Evolutionary conservation across 2,329 filamentous ascomycete genomes (phyloP).

Genomic region (Fusarium anguioides): DNA sequence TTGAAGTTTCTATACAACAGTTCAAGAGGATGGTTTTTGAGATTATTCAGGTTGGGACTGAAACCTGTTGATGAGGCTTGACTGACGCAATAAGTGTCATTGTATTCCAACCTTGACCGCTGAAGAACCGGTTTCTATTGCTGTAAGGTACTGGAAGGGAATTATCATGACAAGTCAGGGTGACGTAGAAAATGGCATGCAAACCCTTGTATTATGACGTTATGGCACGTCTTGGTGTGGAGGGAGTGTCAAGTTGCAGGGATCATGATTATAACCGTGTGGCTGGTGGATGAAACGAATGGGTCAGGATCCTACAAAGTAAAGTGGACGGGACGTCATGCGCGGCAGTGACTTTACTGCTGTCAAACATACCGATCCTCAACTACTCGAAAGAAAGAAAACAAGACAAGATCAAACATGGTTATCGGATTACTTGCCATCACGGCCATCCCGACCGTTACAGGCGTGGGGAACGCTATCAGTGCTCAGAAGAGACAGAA

Average conservation of each 20-base stretch:
- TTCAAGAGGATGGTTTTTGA: conserved; percentile 37
- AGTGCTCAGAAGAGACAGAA: conserved; percentile 68
- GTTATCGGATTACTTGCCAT: conserved; percentile 64
- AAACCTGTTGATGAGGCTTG: conserved; percentile 37
- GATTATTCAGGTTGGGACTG: conserved; percentile 18
- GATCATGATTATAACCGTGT: conserved; percentile 20
- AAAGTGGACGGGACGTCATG: conserved; percentile 42
- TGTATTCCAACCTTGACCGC: conserved; percentile 1
- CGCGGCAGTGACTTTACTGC: background rate
- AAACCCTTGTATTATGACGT: conserved; percentile 31
- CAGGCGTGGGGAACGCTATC: conserved; percentile 65
- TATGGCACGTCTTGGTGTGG: background rate
- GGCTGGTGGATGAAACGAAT: conserved; percentile 32
- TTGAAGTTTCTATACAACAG: conserved; percentile 12
- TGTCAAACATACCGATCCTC: conserved; percentile 25
- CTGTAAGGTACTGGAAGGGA: conserved; percentile 14
- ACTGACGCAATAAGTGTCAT: conserved; percentile 48
- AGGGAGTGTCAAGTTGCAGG: conserved; percentile 18
- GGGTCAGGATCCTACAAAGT: conserved; percentile 29
- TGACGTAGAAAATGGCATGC: conserved; percentile 33
- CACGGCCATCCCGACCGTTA: conserved; percentile 65
- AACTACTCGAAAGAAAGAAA: conserved; percentile 6
- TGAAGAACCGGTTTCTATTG: conserved; percentile 41
- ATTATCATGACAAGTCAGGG: conserved; percentile 20
- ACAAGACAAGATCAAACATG: conserved; percentile 48